Evolutionary conservation across 805 yeast genomes (phyloP).

Genomic region (Ogataea paradorogensis): DNA sequence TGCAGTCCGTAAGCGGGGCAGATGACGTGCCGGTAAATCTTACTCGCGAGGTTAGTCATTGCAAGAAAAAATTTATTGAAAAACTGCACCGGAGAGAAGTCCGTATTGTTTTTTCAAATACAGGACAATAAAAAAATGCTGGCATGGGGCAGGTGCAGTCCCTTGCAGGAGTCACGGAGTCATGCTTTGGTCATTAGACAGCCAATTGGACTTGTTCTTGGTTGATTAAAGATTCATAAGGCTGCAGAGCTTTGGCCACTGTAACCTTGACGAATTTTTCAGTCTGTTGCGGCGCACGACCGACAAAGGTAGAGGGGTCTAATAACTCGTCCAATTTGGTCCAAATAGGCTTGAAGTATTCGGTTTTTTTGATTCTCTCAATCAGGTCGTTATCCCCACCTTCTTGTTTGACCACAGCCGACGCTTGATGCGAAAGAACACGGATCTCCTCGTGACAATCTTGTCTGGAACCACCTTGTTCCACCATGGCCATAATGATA

Average conservation of each 20-base stretch:
- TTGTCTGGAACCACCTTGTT: constrained; percentile 96
- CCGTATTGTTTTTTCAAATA: constrained; percentile 4
- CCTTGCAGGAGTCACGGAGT: constrained; percentile 6
- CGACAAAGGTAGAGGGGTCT: constrained; percentile 92
- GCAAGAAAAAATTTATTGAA: constrained; percentile 3
- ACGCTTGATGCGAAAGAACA: constrained; percentile 95
- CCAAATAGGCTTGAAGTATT: constrained; percentile 89
- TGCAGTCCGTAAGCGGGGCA: constrained; percentile 7
- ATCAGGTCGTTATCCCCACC: constrained; percentile 98
- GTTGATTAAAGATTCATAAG: constrained; percentile 57
- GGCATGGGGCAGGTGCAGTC: constrained; percentile 4
- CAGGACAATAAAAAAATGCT: constrained; percentile 2
- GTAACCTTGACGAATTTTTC: constrained; percentile 86
- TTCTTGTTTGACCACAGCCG: constrained; percentile 93
- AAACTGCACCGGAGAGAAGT: constrained; percentile 8
- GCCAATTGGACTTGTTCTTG: constrained; percentile 71
- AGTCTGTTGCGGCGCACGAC: constrained; percentile 98
- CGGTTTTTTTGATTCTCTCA: constrained; percentile 74
- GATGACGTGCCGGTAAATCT: constrained; percentile 9
- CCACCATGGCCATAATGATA: constrained; percentile 99
- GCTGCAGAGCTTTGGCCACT: constrained; percentile 77
- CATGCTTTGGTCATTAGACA: constrained; percentile 44
- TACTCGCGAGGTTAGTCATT: constrained; percentile 3
- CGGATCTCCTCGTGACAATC: constrained; percentile 97
- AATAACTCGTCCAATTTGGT: constrained; percentile 72